A percentile compares a stretch with the other conserved stretches of the same genome.
Conservation (phyloP, 306 rosid species). For the Coriaria nepalensis region DNA sequence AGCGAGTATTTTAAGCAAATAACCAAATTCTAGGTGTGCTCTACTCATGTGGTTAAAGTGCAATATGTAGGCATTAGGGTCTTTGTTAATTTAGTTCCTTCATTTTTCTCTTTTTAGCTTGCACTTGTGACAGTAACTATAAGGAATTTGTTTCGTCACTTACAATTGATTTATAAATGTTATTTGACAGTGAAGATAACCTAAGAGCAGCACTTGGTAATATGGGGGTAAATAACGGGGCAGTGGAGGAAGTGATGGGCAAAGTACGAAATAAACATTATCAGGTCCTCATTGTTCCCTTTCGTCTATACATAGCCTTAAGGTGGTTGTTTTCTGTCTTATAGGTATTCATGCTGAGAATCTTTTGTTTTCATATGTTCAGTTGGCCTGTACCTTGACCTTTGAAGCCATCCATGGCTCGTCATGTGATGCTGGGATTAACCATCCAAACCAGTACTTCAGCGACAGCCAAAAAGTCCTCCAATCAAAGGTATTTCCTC, state of each 20-base stretch:
- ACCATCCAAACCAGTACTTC: slow-evolving; percentile 96
- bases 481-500: slow-evolving; percentile 31
- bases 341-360: slow-evolving; percentile 13
- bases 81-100: too few species aligned
- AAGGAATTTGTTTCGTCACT: slow-evolving; percentile 1
- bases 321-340: slow-evolving; percentile 11
- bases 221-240: slow-evolving; percentile 69
- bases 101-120: too few species aligned
- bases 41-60: too few species aligned
- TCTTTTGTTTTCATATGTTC: slow-evolving; percentile 19
- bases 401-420: slow-evolving; percentile 73
- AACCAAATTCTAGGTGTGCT: too few species aligned
- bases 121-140: too few species aligned
- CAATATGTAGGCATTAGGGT: too few species aligned
- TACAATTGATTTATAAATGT: slow-evolving; percentile 10
- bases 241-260: slow-evolving; percentile 62
- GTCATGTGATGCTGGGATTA: slow-evolving; percentile 81
- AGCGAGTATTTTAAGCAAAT: too few species aligned
- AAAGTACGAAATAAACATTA: slow-evolving; percentile 83
- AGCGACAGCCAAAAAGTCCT: slow-evolving; percentile 62
- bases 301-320: too few species aligned
- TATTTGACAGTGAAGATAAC: slow-evolving; percentile 66
- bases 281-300: slow-evolving; percentile 44
- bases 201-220: slow-evolving; percentile 73
- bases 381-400: slow-evolving; percentile 96